A percentile compares a stretch with the other conserved stretches of the same genome.
Evolutionary conservation across 768 basidiomycete genomes (phyloP).

Genomic region (Kondoa subrosea): DNA sequence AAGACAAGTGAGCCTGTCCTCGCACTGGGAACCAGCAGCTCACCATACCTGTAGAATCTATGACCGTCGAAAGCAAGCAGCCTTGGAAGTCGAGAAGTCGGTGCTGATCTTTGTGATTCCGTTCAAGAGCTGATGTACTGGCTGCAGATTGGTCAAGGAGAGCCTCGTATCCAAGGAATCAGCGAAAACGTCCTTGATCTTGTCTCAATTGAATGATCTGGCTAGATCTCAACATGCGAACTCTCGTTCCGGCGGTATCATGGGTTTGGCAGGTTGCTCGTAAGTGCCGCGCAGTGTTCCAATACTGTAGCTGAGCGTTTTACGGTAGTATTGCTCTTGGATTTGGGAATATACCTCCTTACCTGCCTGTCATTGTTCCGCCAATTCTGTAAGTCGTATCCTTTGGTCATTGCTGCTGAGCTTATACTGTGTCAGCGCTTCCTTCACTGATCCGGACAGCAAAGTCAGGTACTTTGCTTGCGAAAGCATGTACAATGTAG

Average conservation of each 20-base stretch:
- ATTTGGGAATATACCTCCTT: conserved; percentile 66
- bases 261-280: conserved; percentile 85
- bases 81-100: conserved; percentile 87
- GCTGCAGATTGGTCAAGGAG: conserved; percentile 55
- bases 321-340: conserved; percentile 59
- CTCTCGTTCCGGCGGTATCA: conserved; percentile 82
- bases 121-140: no score
- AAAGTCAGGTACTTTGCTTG: conserved; percentile 93
- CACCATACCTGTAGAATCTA: conserved; percentile 10
- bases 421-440: no score
- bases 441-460: conserved; percentile 87
- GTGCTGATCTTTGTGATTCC: conserved; percentile 16
- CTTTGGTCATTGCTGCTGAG: no score
- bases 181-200: conserved; percentile 63
- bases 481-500: conserved; percentile 95
- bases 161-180: conserved; percentile 66
- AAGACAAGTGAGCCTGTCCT: conserved; percentile 1
- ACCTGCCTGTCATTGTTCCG: conserved; percentile 82
- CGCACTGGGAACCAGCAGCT: not conserved
- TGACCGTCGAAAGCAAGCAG: conserved; percentile 43
- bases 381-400: no score
- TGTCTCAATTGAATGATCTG: conserved; percentile 89
- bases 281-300: conserved; percentile 9
- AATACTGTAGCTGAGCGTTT: not conserved
- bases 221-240: conserved; percentile 53